phyloP scores from a whole-genome alignment of 2,329 filamentous ascomycete species.

The Exophiala sp. region DNA sequence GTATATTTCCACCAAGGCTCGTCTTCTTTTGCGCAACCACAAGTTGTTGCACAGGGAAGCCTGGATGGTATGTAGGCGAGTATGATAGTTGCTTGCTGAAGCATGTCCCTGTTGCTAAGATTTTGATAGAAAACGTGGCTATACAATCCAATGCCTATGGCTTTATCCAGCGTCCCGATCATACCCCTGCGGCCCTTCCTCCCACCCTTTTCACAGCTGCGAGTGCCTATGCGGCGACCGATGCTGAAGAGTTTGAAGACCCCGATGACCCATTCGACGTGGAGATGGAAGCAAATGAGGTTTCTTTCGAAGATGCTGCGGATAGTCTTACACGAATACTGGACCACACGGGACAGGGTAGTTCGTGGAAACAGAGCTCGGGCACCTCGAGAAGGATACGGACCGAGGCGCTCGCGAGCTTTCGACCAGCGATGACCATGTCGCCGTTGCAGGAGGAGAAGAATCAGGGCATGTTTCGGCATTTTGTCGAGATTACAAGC shows the following conservation, averaged over 20 bases:
- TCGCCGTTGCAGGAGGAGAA: constrained; percentile 74
- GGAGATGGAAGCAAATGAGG: constrained; percentile 44
- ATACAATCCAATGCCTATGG: constrained; percentile 13
- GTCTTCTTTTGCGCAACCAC: neutral
- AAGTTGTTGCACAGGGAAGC: constrained; percentile 3
- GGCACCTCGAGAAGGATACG: constrained; percentile 5
- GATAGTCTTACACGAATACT: constrained; percentile 32
- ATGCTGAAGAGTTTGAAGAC: constrained; percentile 44
- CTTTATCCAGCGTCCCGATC: constrained; percentile 4
- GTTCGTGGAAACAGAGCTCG: constrained; percentile 5
- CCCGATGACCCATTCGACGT: constrained; percentile 61
- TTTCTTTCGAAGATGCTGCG: constrained; percentile 19
- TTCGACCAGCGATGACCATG: constrained; percentile 36
- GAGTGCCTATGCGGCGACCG: neutral
- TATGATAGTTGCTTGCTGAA: constrained; percentile 2
- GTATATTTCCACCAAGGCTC: constrained; percentile 5
- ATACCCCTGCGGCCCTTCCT: neutral
- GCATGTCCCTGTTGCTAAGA: constrained; percentile 10
- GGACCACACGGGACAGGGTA: constrained; percentile 18
- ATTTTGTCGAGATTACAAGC: constrained; percentile 85
- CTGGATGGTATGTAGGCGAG: constrained; percentile 19
- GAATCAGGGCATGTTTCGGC: constrained; percentile 77
- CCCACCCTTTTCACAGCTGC: constrained; percentile 3
- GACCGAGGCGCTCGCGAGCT: constrained; percentile 13
- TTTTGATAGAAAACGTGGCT: constrained; percentile 11